phyloP scores from a whole-genome alignment of 352 stramenopile genomes.

The Pythium volutum region DNA sequence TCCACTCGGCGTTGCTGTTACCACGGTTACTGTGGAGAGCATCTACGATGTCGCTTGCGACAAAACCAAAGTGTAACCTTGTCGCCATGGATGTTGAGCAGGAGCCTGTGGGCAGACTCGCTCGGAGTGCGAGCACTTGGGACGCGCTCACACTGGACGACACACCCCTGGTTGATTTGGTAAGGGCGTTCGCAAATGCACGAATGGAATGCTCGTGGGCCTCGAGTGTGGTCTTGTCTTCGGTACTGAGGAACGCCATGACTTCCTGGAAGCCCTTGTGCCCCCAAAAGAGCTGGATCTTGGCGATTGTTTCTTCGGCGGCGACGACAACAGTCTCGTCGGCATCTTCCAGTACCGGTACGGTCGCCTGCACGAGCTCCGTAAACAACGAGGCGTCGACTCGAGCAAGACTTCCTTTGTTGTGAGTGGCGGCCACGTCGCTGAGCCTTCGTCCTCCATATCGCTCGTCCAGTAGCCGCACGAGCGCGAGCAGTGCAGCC shows the following conservation, averaged over 20 bases:
- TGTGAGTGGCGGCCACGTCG: not conserved
- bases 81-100: constrained; percentile 10
- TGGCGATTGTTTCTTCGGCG: constrained; percentile 59
- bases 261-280: constrained; percentile 33
- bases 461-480: constrained; percentile 53
- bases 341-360: constrained; percentile 55
- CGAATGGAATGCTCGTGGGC: constrained; percentile 47
- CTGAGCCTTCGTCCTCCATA: constrained; percentile 20
- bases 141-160: constrained; percentile 18
- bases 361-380: constrained; percentile 50
- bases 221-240: constrained; percentile 54
- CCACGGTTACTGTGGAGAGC: constrained; percentile 32
- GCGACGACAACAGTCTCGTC: constrained; percentile 59
- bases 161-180: not conserved
- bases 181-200: constrained; percentile 40
- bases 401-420: constrained; percentile 17
- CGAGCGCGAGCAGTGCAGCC: constrained; percentile 43
- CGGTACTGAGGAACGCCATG: constrained; percentile 55
- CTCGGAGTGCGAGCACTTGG: constrained; percentile 18
- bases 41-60: constrained; percentile 37
- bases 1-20: constrained; percentile 76
- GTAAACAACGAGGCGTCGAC: constrained; percentile 55
- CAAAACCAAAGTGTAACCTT: constrained; percentile 50
- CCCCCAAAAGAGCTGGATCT: constrained; percentile 60
- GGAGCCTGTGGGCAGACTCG: constrained; percentile 13